Evolutionary conservation across 257 asterid genomes (phyloP).

Genomic region (Buddleja alternifolia): DNA sequence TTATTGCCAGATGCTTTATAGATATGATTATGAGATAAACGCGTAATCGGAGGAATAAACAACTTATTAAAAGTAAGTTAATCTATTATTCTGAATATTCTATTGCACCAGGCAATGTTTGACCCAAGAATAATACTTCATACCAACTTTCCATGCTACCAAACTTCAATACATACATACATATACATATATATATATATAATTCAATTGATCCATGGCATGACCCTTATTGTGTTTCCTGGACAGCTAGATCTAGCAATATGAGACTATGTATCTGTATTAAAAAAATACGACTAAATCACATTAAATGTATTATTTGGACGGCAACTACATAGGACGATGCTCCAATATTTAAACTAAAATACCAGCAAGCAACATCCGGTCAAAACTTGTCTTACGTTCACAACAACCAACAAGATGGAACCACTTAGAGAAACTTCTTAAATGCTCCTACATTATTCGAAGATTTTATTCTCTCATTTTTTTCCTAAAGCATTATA

Average conservation of each 20-base stretch:
- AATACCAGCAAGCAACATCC: background rate
- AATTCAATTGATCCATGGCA: background rate
- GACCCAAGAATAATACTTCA: conserved; percentile 14
- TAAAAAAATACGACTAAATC: conserved; percentile 20
- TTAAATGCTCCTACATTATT: background rate
- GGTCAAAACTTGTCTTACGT: conserved; percentile 18
- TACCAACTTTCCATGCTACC: conserved; percentile 27
- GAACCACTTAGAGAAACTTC: conserved; percentile 15
- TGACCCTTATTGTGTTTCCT: conserved; percentile 7
- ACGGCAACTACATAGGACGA: conserved; percentile 15
- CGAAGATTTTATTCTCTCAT: too few relatives aligned
- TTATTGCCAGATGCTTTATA: background rate
- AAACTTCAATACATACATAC: too few relatives aligned
- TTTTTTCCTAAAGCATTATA: background rate
- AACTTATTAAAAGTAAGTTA: conserved; percentile 26
- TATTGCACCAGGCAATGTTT: conserved; percentile 27
- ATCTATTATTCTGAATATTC: conserved; percentile 29
- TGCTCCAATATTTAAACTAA: conserved; percentile 2
- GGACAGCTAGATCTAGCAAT: conserved; percentile 32
- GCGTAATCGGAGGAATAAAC: conserved; percentile 15
- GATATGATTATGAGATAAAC: background rate
- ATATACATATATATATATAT: background rate
- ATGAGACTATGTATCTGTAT: conserved; percentile 19
- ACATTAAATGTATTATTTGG: background rate
- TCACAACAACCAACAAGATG: conserved; percentile 32